Conservation (phyloP, 306 rosid species). For the Citrullus amarus region DNA sequence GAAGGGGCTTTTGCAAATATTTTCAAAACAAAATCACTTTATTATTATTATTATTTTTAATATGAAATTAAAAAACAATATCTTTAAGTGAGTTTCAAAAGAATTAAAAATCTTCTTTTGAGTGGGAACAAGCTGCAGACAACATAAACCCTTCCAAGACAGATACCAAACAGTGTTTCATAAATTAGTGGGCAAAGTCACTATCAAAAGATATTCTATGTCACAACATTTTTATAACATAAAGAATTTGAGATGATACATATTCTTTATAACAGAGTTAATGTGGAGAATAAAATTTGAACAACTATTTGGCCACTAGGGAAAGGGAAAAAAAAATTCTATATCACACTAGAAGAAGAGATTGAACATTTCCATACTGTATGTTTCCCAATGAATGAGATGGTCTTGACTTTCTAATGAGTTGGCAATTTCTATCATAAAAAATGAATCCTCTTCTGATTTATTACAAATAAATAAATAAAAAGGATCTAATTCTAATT, state of each 20-base stretch:
- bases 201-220: slow-evolving; percentile 8
- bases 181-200: slow-evolving; percentile 2
- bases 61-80: not conserved
- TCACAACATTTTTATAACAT: slow-evolving; percentile 4
- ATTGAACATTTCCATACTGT: not conserved
- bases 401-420: slow-evolving; percentile 6
- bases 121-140: slow-evolving; percentile 1
- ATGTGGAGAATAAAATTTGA: slow-evolving; percentile 1
- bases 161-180: slow-evolving; percentile 10
- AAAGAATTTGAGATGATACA: slow-evolving; percentile 5
- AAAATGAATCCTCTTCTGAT: not conserved
- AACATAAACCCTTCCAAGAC: not conserved
- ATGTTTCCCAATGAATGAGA: not conserved
- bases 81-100: not conserved
- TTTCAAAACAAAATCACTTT: not conserved
- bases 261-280: not conserved
- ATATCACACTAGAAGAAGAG: not conserved
- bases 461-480: not conserved
- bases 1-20: not conserved
- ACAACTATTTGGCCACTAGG: slow-evolving; percentile 1
- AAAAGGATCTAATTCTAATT: slow-evolving; percentile 11
- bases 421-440: slow-evolving; percentile 2
- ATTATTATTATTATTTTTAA: not conserved
- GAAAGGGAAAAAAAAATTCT: not conserved
- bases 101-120: not conserved